These are phyloP conservation scores for Corylus avellana DNA, from an alignment of 306 rosid genomes.

Conservation along the genomic window DNA sequence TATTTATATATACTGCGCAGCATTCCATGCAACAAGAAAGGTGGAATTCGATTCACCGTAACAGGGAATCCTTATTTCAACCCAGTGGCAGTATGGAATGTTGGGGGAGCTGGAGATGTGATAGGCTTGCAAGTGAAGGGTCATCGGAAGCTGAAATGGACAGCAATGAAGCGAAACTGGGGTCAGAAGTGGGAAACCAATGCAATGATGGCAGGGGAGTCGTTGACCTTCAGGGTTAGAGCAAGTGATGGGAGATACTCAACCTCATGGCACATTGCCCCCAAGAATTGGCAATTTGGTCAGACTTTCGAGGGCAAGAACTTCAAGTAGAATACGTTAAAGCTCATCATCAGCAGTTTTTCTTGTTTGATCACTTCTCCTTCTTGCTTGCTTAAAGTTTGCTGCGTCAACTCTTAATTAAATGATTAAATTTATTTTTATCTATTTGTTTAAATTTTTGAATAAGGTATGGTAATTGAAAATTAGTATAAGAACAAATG, in stretches of 20 bases:
- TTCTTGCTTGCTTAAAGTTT: neutral
- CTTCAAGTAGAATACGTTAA: slow-evolving; percentile 27
- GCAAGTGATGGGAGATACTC: slow-evolving; percentile 58
- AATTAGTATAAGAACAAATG: no score
- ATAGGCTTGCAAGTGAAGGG: slow-evolving; percentile 61
- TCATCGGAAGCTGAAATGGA: slow-evolving; percentile 57
- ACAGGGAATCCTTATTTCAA: slow-evolving; percentile 75
- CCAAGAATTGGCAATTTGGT: slow-evolving; percentile 73
- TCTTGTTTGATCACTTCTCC: no score
- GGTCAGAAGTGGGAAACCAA: slow-evolving; percentile 75
- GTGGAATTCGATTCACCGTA: slow-evolving; percentile 72
- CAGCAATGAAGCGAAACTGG: slow-evolving; percentile 55
- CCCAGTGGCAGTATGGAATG: slow-evolving; percentile 61
- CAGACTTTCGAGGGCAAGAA: slow-evolving; percentile 71
- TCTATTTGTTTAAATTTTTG: no score
- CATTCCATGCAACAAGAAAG: slow-evolving; percentile 57
- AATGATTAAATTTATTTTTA: no score
- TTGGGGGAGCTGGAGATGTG: slow-evolving; percentile 79
- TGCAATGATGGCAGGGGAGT: slow-evolving; percentile 59
- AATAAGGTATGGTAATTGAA: no score
- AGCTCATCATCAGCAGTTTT: neutral
- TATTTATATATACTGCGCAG: slow-evolving; percentile 18
- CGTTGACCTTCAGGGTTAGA: slow-evolving; percentile 59
- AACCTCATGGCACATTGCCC: slow-evolving; percentile 47
- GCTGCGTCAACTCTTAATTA: no score